phyloP scores from a whole-genome alignment of 148 eudicot species.

The Rhododendron griersonianum region DNA sequence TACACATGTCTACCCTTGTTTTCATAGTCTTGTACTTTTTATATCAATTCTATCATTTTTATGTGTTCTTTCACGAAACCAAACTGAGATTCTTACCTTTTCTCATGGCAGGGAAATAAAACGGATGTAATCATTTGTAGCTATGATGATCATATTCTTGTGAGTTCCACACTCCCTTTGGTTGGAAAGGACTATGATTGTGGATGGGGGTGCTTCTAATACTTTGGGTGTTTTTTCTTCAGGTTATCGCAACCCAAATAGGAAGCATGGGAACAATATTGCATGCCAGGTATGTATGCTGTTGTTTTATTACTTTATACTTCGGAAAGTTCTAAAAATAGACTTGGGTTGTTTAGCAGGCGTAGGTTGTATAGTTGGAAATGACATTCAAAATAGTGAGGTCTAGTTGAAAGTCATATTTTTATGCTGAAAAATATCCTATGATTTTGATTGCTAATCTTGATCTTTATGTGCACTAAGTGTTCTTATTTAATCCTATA shows the following conservation, averaged over 20 bases:
- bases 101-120: conserved; percentile 53
- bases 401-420: background rate
- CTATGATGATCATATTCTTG: conserved; percentile 74
- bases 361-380: background rate
- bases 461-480: background rate
- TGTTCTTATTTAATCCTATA: background rate
- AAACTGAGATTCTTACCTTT: background rate
- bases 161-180: conserved; percentile 33
- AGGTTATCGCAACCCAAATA: conserved; percentile 86
- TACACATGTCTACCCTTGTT: background rate
- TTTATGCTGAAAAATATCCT: background rate
- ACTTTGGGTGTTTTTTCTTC: conserved; percentile 10
- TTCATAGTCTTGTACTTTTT: background rate
- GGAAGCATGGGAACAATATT: conserved; percentile 90
- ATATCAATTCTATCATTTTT: background rate
- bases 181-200: background rate
- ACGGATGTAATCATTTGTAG: conserved; percentile 64
- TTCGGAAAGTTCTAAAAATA: background rate
- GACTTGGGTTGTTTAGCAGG: background rate
- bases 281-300: conserved; percentile 53
- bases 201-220: background rate
- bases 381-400: background rate
- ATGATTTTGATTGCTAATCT: background rate
- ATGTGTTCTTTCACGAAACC: background rate
- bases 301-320: background rate